These are phyloP conservation scores for Phaeomoniella chlamydospora DNA, from an alignment of 2,329 filamentous ascomycete genomes.

Conservation along the genomic window DNA sequence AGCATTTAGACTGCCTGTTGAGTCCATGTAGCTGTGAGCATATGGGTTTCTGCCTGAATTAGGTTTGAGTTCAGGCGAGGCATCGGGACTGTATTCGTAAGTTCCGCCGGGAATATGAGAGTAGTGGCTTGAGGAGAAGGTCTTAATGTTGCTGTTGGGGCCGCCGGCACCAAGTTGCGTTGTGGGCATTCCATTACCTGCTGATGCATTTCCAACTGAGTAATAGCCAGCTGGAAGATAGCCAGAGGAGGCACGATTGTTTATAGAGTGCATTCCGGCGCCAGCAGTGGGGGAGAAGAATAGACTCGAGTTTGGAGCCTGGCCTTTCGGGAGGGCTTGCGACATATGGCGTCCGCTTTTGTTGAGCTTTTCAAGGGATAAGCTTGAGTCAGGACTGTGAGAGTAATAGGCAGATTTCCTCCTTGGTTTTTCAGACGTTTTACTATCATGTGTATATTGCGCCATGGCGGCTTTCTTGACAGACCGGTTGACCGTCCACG, in stretches of 20 bases:
- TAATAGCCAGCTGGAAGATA: conserved; percentile 91
- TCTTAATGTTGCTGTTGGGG: conserved; percentile 11
- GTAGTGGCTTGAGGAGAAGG: conserved; percentile 44
- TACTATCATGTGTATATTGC: conserved; percentile 49
- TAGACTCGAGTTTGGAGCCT: conserved; percentile 53
- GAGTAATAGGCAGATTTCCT: conserved; percentile 19
- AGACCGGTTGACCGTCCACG: conserved; percentile 81
- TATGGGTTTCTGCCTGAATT: conserved; percentile 40
- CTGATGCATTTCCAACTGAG: conserved; percentile 48
- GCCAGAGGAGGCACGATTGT: conserved; percentile 52
- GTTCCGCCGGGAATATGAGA: conserved; percentile 43
- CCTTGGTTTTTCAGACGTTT: conserved; percentile 28
- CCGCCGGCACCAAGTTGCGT: conserved; percentile 10
- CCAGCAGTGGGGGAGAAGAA: conserved; percentile 93
- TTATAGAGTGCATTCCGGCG: conserved; percentile 36
- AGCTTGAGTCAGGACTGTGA: conserved; percentile 21
- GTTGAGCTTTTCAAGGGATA: conserved; percentile 39
- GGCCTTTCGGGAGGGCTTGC: conserved; percentile 19
- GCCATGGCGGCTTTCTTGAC: conserved; percentile 64
- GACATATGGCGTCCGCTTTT: conserved; percentile 18
- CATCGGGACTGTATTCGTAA: conserved; percentile 29
- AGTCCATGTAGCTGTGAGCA: conserved; percentile 22
- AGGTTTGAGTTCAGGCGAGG: conserved; percentile 49
- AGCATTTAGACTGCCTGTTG: conserved; percentile 43
- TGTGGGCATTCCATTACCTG: conserved; percentile 20